phyloP scores from a whole-genome alignment of 140 eudicot species.

The Ambrosia hybrid region DNA sequence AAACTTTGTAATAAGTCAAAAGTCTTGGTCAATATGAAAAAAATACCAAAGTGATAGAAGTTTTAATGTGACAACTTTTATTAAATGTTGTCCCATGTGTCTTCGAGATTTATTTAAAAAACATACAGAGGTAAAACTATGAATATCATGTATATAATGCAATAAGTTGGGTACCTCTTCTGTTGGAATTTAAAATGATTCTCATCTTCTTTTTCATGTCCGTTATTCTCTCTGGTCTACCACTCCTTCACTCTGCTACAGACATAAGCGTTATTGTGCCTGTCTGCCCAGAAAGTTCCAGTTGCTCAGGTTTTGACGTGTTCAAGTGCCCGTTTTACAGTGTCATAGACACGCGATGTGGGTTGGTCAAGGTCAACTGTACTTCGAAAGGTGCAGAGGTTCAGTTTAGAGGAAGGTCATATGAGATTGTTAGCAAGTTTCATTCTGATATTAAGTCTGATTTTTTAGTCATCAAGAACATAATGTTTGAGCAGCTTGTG shows the following conservation, averaged over 20 bases:
- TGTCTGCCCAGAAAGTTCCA: background rate
- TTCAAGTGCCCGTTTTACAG: background rate
- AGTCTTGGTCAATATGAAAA: too few species aligned
- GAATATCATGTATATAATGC: too few species aligned
- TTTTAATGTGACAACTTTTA: too few species aligned
- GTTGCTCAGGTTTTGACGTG: background rate
- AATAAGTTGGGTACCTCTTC: background rate
- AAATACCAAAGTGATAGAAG: too few species aligned
- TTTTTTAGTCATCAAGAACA: background rate
- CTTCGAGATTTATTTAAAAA: too few species aligned
- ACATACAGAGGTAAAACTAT: too few species aligned
- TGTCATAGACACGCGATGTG: background rate
- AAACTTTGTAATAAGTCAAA: too few species aligned
- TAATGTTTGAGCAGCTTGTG: background rate
- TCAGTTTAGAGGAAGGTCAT: background rate
- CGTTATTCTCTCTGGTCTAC: conserved; percentile 7
- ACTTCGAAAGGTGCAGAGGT: background rate
- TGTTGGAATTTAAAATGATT: conserved; percentile 19
- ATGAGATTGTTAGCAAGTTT: background rate
- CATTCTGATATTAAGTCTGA: background rate
- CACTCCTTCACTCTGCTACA: conserved; percentile 2
- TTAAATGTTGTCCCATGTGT: too few species aligned
- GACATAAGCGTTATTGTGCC: background rate
- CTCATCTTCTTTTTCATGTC: background rate
- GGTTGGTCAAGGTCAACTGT: conserved; percentile 21